Evolutionary conservation across 2,329 filamentous ascomycete genomes (phyloP), one percentile per base, ranked within the genome.

Genomic region (Cladophialophora immunda): DNA sequence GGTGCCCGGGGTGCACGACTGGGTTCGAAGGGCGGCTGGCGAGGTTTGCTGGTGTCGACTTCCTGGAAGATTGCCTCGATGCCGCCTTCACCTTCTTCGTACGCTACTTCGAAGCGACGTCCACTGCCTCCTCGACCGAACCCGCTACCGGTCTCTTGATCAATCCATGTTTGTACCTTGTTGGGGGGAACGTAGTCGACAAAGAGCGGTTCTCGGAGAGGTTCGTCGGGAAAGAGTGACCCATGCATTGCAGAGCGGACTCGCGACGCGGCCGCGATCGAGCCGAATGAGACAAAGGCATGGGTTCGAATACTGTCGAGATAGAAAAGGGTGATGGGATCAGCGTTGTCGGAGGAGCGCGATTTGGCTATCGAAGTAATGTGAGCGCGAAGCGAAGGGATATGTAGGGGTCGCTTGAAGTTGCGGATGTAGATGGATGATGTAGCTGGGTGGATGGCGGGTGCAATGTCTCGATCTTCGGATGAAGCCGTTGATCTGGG

Each of bases 251-350:
- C 86, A 9, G 87, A 85, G 57, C 94, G 90, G 8, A 92, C 93
- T 25, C 92, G 87, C 0, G 90, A 88, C 3, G 95, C 95, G 3
- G 91, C 89, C 2, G 89, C 82, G 9, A 88, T 82, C 54, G 84
- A 90, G 53, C 83, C 81, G 76, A 98, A 94, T 27, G 87, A 82
- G 41, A 90, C 90, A 75, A 97, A 92, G 8, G 93, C 93, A 77
- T 99, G 95, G 0, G 94, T 96, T 70, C 92, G 90, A 74, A 98
- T 92, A 34, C 85, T 84, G 76, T 98, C 94, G 45, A 98, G 84
- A 76, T 92, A 93, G 75, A 96, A 93, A 29, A 87, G 82, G 22
- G 85, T 79, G 45, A 97, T 82, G 13, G 87, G 79, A 38, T 86
- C 82, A 5, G 85, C 77, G 58, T 89, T 82, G 25, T 64, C 63